phyloP scores from a whole-genome alignment of 75 land plant genomes.

The Picea glauca region DNA sequence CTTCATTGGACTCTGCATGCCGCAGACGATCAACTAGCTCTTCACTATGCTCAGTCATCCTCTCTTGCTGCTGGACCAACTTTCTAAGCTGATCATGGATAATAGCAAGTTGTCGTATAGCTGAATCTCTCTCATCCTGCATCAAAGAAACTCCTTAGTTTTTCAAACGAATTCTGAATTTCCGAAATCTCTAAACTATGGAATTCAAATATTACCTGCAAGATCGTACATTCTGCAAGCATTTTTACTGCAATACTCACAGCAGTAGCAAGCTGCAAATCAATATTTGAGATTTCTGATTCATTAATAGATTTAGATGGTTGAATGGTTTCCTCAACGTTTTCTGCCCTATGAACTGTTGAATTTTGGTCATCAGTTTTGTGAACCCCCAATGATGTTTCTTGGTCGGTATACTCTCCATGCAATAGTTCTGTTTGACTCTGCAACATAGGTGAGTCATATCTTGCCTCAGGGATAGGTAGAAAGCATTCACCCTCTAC shows the following conservation, averaged over 20 bases:
- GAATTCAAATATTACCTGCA: conserved; percentile 29
- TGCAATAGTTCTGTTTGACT: conserved; percentile 25
- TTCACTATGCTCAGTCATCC: conserved; percentile 6
- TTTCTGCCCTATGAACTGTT: neutral
- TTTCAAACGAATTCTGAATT: conserved; percentile 8
- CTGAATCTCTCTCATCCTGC: conserved; percentile 18
- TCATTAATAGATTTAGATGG: neutral
- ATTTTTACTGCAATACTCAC: conserved; percentile 27
- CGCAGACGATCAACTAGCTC: conserved; percentile 14
- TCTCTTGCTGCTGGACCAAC: conserved; percentile 14
- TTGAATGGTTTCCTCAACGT: neutral
- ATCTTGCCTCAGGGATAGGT: neutral
- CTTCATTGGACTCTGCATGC: neutral
- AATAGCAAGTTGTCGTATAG: conserved; percentile 17
- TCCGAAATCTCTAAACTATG: conserved; percentile 8
- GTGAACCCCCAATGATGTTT: neutral
- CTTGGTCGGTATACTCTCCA: conserved; percentile 2
- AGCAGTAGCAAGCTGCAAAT: conserved; percentile 18
- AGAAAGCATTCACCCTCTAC: neutral
- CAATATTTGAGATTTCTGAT: conserved; percentile 10
- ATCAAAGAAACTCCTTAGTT: conserved; percentile 11
- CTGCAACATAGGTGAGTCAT: neutral
- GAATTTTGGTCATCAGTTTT: neutral
- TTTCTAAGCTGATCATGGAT: conserved; percentile 21
- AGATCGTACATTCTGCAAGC: conserved; percentile 19